Conservation (phyloP, 208 protist species). For the Leishmania guyanensis region DNA sequence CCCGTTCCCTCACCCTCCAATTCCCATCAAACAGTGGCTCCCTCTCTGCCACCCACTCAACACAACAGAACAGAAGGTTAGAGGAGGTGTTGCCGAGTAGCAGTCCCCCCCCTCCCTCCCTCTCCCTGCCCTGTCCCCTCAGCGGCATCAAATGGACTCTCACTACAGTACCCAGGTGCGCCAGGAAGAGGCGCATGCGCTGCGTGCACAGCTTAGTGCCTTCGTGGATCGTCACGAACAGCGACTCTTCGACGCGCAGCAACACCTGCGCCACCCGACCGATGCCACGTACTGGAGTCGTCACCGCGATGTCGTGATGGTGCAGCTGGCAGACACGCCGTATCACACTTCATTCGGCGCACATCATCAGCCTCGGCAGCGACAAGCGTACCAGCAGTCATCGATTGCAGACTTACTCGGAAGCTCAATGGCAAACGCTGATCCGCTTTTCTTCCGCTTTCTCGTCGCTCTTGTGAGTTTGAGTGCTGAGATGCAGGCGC, state of each 20-base stretch:
- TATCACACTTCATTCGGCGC: constrained; percentile 6
- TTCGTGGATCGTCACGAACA: constrained; percentile 62
- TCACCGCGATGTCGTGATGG: constrained; percentile 34
- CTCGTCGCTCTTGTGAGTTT: constrained; percentile 39
- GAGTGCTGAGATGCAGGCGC: constrained; percentile 50
- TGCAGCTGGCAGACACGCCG: constrained; percentile 31
- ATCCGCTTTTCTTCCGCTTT: constrained; percentile 52
- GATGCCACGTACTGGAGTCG: constrained; percentile 59
- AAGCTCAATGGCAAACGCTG: constrained; percentile 16
- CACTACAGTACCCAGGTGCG: constrained; percentile 27
- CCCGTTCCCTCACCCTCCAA: background rate
- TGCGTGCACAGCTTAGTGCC: constrained; percentile 33
- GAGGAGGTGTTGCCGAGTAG: background rate
- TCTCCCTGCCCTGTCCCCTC: background rate
- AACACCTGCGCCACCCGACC: constrained; percentile 45
- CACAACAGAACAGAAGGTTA: background rate
- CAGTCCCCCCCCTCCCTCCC: background rate
- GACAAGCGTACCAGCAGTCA: constrained; percentile 15
- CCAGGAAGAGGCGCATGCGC: constrained; percentile 15
- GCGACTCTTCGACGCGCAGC: constrained; percentile 54
- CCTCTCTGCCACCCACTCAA: background rate
- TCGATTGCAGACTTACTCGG: constrained; percentile 56
- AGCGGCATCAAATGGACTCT: constrained; percentile 11
- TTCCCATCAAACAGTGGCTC: background rate
- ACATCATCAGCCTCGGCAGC: constrained; percentile 22